These are phyloP conservation scores for Aspergillus funiculosus DNA, from an alignment of 495 filamentous ascomycete genomes.

Conservation along the genomic window DNA sequence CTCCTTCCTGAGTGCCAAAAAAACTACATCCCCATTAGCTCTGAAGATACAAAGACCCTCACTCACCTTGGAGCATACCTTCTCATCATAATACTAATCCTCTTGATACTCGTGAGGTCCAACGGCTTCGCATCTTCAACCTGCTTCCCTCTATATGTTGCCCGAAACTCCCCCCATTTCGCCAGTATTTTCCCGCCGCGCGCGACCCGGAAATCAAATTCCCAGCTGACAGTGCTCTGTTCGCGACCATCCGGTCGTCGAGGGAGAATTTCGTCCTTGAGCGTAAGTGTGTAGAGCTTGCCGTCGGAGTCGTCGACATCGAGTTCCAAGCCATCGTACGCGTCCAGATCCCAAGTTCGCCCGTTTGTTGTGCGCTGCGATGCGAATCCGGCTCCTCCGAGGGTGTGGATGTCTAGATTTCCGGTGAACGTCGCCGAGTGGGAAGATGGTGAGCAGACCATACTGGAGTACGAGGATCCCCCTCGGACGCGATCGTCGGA, in stretches of 20 bases:
- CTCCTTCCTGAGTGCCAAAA: constrained; percentile 68
- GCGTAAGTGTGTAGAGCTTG: constrained; percentile 63
- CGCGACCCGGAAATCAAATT: constrained; percentile 30
- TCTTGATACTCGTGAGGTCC: constrained; percentile 52
- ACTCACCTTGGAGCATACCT: no score
- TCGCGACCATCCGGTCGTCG: constrained; percentile 55
- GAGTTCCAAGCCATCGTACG: constrained; percentile 51
- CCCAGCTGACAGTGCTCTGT: constrained; percentile 53
- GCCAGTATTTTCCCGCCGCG: constrained; percentile 29
- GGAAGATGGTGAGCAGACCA: constrained; percentile 28
- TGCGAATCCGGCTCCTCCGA: constrained; percentile 80
- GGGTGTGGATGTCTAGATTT: constrained; percentile 61
- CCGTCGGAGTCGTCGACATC: constrained; percentile 31
- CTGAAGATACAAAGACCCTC: no score
- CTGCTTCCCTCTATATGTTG: constrained; percentile 67
- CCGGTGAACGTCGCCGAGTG: constrained; percentile 52
- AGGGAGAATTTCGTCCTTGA: constrained; percentile 61
- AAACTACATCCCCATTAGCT: constrained; percentile 45
- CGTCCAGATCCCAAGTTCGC: constrained; percentile 49
- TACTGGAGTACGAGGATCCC: constrained; percentile 55
- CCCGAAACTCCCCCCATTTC: constrained; percentile 56
- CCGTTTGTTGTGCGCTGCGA: constrained; percentile 60
- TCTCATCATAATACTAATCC: constrained; percentile 69
- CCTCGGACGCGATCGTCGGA: constrained; percentile 72
- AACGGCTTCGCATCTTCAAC: constrained; percentile 50